These are phyloP conservation scores for Mucor mucedo DNA, from an alignment of 371 early-diverging fungal genomes.

Conservation along the genomic window DNA sequence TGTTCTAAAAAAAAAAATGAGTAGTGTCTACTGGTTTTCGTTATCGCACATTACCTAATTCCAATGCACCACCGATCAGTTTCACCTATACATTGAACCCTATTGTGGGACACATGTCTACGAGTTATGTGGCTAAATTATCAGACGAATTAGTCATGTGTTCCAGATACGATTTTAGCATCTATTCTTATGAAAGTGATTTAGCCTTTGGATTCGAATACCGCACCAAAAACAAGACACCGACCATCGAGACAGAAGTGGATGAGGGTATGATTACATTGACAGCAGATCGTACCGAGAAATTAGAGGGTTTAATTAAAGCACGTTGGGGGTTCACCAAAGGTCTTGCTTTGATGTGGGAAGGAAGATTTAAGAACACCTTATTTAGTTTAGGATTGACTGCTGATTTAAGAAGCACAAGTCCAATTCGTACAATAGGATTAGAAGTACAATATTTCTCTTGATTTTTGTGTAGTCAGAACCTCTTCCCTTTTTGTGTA, in stretches of 20 bases:
- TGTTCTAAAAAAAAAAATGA: background rate
- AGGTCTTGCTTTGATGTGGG: conserved; percentile 71
- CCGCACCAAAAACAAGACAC: conserved; percentile 29
- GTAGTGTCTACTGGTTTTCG: conserved; percentile 75
- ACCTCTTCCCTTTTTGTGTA: conserved; percentile 5
- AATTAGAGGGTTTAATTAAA: conserved; percentile 68
- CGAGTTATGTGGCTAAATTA: conserved; percentile 82
- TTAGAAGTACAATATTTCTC: conserved; percentile 71
- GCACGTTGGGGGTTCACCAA: conserved; percentile 55
- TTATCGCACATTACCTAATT: conserved; percentile 68
- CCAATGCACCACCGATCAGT: conserved; percentile 57
- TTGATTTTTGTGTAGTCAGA: conserved; percentile 23
- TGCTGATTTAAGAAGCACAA: conserved; percentile 52
- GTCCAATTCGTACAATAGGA: conserved; percentile 65
- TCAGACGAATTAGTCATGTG: conserved; percentile 71
- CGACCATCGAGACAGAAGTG: conserved; percentile 9
- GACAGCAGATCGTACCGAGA: conserved; percentile 33
- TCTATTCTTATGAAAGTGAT: conserved; percentile 88
- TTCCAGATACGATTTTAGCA: conserved; percentile 86
- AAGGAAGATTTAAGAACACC: conserved; percentile 66
- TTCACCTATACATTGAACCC: conserved; percentile 77
- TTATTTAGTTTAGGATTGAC: conserved; percentile 67
- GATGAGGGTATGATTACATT: conserved; percentile 20
- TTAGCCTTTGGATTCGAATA: conserved; percentile 84
- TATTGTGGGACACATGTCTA: conserved; percentile 85